Percentiles rank a stretch among this genome's conserved stretches.
These are phyloP conservation scores for Phytophthora sansomeana DNA, from an alignment of 352 stramenopile species.

Conservation along the genomic window DNA sequence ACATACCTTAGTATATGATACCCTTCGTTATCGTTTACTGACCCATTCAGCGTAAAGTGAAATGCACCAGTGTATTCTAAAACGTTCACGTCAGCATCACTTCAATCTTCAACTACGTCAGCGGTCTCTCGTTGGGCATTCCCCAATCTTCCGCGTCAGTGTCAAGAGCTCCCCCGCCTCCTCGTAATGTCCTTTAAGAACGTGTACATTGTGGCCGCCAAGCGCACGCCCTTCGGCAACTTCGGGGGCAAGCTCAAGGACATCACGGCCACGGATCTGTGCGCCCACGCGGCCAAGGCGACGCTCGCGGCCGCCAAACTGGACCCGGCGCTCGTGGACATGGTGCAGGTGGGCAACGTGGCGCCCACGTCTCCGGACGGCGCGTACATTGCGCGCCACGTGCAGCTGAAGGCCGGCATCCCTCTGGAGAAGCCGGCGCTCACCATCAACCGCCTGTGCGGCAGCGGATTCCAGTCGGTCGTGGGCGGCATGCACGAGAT, in stretches of 20 bases:
- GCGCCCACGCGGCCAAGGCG: slow-evolving; percentile 86
- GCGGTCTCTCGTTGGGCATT: slow-evolving; percentile 19
- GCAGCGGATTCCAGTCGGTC: slow-evolving; percentile 97
- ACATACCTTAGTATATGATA: too few species aligned
- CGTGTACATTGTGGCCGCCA: slow-evolving; percentile 96
- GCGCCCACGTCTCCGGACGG: slow-evolving; percentile 94
- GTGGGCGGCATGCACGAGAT: slow-evolving; percentile 93
- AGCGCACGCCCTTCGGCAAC: slow-evolving; percentile 95
- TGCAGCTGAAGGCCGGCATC: slow-evolving; percentile 92
- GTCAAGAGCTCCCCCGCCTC: background rate
- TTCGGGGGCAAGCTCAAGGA: slow-evolving; percentile 96
- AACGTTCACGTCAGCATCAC: slow-evolving; percentile 38
- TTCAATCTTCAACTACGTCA: slow-evolving; percentile 24
- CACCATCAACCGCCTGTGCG: slow-evolving; percentile 98
- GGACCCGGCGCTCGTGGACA: slow-evolving; percentile 91
- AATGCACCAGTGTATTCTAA: too few species aligned
- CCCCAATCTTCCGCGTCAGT: slow-evolving; percentile 19
- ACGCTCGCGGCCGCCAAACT: slow-evolving; percentile 82
- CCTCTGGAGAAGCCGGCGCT: slow-evolving; percentile 92
- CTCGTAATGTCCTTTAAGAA: slow-evolving; percentile 67
- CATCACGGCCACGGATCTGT: slow-evolving; percentile 93
- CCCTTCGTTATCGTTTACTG: too few species aligned
- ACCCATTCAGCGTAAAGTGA: too few species aligned
- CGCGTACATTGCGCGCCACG: slow-evolving; percentile 96
- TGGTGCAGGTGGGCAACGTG: slow-evolving; percentile 97